A percentile compares a stretch with the other conserved stretches of the same genome.
Evolutionary conservation across 2,329 filamentous ascomycete genomes (phyloP).

Genomic region (Colletotrichum caudatum): DNA sequence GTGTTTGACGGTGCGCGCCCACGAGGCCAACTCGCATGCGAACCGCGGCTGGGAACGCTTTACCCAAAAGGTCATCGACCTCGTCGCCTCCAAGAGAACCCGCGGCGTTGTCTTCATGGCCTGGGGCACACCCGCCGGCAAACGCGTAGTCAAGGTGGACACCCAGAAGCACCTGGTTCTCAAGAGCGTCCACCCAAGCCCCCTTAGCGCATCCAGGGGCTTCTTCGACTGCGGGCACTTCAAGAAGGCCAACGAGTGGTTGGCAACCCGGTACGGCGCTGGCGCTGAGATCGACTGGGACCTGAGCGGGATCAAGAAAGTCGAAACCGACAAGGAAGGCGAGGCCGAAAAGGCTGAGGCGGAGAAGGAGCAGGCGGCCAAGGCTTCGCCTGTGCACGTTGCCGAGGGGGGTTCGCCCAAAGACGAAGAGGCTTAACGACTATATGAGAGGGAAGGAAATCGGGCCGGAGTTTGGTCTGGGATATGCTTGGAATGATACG

Average conservation of each 20-base stretch:
- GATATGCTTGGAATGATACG: conserved; percentile 1
- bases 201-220: conserved; percentile 84
- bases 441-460: background rate
- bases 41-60: conserved; percentile 93
- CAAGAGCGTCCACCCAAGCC: conserved; percentile 90
- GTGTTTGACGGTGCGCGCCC: conserved; percentile 90
- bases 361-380: conserved; percentile 47
- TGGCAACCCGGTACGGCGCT: conserved; percentile 81
- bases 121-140: conserved; percentile 89
- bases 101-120: conserved; percentile 93
- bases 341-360: conserved; percentile 22
- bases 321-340: background rate
- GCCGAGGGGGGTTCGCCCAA: conserved; percentile 36
- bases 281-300: conserved; percentile 89
- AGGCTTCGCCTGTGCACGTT: conserved; percentile 42
- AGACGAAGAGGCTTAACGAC: conserved; percentile 23
- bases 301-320: conserved; percentile 51
- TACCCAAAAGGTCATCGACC: conserved; percentile 91
- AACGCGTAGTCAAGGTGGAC: conserved; percentile 81
- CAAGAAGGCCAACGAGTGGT: conserved; percentile 85
- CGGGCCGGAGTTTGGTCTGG: conserved; percentile 7
- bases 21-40: conserved; percentile 87
- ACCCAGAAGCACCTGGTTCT: conserved; percentile 82
- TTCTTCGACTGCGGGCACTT: conserved; percentile 90
- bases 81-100: conserved; percentile 80